Evolutionary conservation across 2,329 filamentous ascomycete genomes (phyloP), one percentile per base, ranked within the genome.

Genomic region (Alternaria sp.): DNA sequence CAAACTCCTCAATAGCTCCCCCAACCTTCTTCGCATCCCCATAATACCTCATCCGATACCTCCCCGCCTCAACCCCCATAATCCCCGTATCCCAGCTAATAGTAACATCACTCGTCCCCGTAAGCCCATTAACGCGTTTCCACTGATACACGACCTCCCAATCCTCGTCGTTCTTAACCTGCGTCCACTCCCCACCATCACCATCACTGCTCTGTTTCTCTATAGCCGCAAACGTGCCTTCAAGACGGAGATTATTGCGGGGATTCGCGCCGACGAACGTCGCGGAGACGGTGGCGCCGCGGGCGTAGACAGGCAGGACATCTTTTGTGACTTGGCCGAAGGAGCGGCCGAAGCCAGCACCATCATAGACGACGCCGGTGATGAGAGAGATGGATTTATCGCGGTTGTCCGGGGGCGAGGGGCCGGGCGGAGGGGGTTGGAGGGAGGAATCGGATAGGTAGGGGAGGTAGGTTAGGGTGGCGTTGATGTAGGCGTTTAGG

Each of bases 191-290:
- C 15, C 36, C n/a, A 75, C 82, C 26, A 70, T 80, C 59, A 76
- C 73, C 30, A 70, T 80, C 59, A 76, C 73, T 43, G 71, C 84
- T 77, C 51, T 87, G 83, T 73, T 83, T 84, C 82, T 97, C 93
- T 0, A 97, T 86, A 0, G 91, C 88, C 0, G 90, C 90, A 78
- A 89, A 97, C 0, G 93, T 97, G 3, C 85, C 85, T 72, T 92
- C 94, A 2, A 93, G 87, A 2, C 89, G 87, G 28, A 97, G 87
- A 67, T 97, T 91, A 78, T 97, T 97, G 28, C 95, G 87, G 15
- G 95, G 95, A 73, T 97, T 97, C 1, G 94, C 94, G 15, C 90
- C 95, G 3, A 95, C 87, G 78, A 97, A 97, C 0, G 85, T 89
- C 0, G 86, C 90, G 15, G 82, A 85, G 52, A 94, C 87, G 5